phyloP scores from a whole-genome alignment of 495 filamentous ascomycete genomes.

The Hypoxylon rickii region DNA sequence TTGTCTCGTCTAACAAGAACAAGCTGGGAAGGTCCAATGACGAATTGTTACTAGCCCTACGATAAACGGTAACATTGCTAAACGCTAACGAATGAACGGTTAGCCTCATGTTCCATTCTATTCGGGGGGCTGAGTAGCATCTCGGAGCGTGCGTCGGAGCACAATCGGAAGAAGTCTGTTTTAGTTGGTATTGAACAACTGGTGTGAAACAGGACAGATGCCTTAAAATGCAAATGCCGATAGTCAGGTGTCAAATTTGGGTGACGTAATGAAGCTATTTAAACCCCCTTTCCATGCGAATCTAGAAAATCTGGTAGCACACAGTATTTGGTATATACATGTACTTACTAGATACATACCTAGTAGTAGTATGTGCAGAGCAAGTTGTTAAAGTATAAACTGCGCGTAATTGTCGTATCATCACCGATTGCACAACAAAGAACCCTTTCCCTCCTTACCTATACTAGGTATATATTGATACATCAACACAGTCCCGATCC shows the following conservation, averaged over 20 bases:
- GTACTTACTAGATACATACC: no score
- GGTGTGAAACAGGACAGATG: not conserved
- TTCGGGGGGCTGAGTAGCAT: no score
- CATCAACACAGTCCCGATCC: no score
- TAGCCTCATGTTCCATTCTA: conserved; percentile 15
- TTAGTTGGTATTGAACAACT: not conserved
- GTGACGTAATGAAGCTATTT: not conserved
- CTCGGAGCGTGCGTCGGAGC: conserved; percentile 8
- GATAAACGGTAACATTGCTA: not conserved
- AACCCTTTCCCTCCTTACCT: no score
- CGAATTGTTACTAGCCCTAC: not conserved
- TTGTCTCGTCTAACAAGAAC: no score
- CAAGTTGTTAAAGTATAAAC: not conserved
- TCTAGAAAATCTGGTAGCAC: no score
- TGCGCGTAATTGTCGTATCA: not conserved
- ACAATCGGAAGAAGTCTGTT: conserved; percentile 15
- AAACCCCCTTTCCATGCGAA: no score
- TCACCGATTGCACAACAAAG: no score
- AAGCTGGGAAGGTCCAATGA: not conserved
- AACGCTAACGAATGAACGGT: not conserved
- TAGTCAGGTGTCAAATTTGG: no score
- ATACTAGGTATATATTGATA: no score
- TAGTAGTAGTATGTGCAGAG: not conserved
- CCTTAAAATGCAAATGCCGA: no score
- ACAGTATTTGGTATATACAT: no score